Evolutionary conservation across 1,284 basidiomycete genomes (phyloP), one percentile per base, ranked within the genome.

Genomic region (Malassezia slooffiae): DNA sequence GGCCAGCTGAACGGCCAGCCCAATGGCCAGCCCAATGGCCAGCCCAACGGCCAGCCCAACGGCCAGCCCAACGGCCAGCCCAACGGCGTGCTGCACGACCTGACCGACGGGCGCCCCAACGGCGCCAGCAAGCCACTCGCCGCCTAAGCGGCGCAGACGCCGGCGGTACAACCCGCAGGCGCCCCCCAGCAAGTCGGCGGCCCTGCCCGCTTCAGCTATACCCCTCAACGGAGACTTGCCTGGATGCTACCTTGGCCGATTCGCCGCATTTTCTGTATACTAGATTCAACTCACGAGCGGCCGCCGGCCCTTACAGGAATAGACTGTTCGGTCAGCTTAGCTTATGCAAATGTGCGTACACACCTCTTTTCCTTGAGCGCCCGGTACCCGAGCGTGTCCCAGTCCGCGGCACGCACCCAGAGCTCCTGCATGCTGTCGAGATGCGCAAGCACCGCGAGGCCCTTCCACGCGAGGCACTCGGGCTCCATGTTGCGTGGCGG

Each of bases 401-500:
- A 96, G 70, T 97, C 91, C 33, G 80, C 75, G 41, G 75, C 73
- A 11, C 83, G 79, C 33, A 96, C 75, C 88, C 91, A 96, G 54
- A 95, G 72, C 60, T 97, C 91, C 36, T 79, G 76, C 9, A 85
- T 79, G 1, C 80, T 79, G 37, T 96, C 91, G 76, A 97, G 82
- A 70, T 87, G 85, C 22, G 82, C 86, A 46, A 96, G 78, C 16
- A 93, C 86, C n/a, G 83, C 80, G 15, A 84, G 87, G 5, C 91
- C 91, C 71, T 95, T 95, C 91, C 91, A 97, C 17, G 80, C 80
- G 30, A 96, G 75, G 37, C 87, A 80, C 27, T 80, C 78, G 5
- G 87, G 86, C 70, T 96, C 89, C 46, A 95, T 80, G 47, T 89
- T 87, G 62, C 89, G 84, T 1, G 89, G 89, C 2, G 87, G 82